Base-by-base conservation (phyloP, 495 filamentous ascomycete genomes). In the Hyaloscypha hepaticicola region DNA sequence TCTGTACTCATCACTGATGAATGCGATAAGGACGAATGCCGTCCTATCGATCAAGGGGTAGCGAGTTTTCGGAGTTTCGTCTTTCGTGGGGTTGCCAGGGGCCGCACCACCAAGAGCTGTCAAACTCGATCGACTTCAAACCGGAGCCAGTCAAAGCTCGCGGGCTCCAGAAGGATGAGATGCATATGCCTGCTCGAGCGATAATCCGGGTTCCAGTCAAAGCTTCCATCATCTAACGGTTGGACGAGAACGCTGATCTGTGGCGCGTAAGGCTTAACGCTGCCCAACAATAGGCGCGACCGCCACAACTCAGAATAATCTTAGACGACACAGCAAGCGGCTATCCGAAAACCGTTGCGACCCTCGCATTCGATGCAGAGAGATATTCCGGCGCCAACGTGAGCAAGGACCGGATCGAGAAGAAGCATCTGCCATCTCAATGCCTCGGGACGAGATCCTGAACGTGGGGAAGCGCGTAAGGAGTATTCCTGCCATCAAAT, bases 111-210 rank as follows among this genome's bases (percentile, higher is more conserved):
- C 27, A 60, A 9, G 27, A 50, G 0, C 65, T 61, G 58, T 49
- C 67, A 60, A 41, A 53, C 27, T 64, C 51, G 28, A 28, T 50
- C 55, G 28, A 53, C 66, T 48, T 67, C 69, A 66, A 66, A 68
- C 66, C 45, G 26, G 59, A 56, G 38, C 69, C 60, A 70, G 65
- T 70, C 69, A 70, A 70, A 65, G 61, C 65, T 53, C 26, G 21
- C n/a, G 34, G 53, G 29, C 21, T 31, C 33, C 29, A 27, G 25
- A 50, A 64, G 68, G 58, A 66, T 71, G 69, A 71, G 69, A 68
- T 67, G 65, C 59, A 63, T 38, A 71, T 64, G 69, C 57, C 29
- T 63, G 58, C 34, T 33, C 51, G n/a, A 25, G 48, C 25, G 34
- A 48, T 21, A n/a, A 29, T 27, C 55, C 27, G 34, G 50, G 63